phyloP scores from a whole-genome alignment of 495 filamentous ascomycete genomes.

The Trichoderma virens region DNA sequence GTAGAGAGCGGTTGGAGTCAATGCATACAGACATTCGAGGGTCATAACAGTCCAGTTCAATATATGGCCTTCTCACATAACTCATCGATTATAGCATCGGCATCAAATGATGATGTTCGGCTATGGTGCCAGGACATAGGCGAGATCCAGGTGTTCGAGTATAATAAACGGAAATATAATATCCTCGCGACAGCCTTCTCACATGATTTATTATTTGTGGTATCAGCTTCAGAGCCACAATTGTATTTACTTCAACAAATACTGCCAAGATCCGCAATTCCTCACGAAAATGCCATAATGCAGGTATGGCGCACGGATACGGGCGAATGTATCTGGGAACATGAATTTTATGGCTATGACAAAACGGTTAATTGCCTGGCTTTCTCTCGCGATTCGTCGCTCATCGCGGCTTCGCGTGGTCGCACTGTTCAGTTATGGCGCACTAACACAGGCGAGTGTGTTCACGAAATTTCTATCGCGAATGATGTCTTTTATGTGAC shows the following conservation, averaged over 20 bases:
- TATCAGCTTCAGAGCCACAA: not conserved
- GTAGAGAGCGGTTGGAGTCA: not conserved
- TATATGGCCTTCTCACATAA: constrained; percentile 13
- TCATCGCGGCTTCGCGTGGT: not conserved
- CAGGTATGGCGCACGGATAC: not conserved
- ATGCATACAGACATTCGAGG: constrained; percentile 14
- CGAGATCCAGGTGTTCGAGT: not conserved
- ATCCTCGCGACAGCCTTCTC: constrained; percentile 12
- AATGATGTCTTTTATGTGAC: too few species aligned
- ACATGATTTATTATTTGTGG: not conserved
- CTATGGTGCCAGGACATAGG: constrained; percentile 2
- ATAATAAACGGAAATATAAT: too few species aligned
- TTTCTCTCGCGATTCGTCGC: not conserved
- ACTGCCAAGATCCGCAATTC: too few species aligned
- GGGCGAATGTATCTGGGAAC: not conserved
- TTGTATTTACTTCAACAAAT: too few species aligned
- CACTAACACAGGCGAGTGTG: too few species aligned
- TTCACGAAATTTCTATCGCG: too few species aligned
- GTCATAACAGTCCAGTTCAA: constrained; percentile 11
- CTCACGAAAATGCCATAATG: too few species aligned
- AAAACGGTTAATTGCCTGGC: not conserved
- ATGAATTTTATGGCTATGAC: not conserved
- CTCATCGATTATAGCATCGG: not conserved
- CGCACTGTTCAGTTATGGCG: not conserved
- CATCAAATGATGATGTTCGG: not conserved